Evolutionary conservation across 306 rosid species (phyloP).

Genomic region (Delonix regia): DNA sequence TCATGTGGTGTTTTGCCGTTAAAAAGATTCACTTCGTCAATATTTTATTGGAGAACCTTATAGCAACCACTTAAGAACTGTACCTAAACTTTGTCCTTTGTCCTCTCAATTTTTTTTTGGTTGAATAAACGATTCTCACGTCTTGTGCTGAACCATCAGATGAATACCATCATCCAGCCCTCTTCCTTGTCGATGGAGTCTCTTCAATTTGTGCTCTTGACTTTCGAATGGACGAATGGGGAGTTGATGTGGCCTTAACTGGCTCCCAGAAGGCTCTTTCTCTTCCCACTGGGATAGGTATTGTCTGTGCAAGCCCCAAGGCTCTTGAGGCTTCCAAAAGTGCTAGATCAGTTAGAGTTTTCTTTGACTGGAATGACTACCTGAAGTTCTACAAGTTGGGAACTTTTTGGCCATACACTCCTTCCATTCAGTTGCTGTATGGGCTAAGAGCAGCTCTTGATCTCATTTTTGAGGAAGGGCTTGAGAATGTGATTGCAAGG

Average conservation of each 20-base stretch:
- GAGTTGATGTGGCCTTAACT: conserved; percentile 93
- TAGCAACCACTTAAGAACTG: not conserved
- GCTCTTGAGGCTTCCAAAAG: conserved; percentile 87
- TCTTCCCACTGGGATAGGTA: conserved; percentile 93
- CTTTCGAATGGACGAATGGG: conserved; percentile 99
- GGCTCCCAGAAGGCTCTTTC: conserved; percentile 99
- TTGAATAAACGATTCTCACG: conserved; percentile 25
- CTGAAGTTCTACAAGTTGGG: conserved; percentile 91
- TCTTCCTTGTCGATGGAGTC: conserved; percentile 94
- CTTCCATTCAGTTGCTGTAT: conserved; percentile 54
- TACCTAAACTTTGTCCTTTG: not conserved
- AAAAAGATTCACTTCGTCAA: not conserved
- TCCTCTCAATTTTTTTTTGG: not conserved
- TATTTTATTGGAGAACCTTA: not conserved
- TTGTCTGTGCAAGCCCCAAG: conserved; percentile 92
- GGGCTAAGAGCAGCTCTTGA: conserved; percentile 90
- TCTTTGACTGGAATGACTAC: conserved; percentile 98
- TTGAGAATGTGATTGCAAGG: conserved; percentile 85
- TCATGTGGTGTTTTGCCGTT: too few species aligned
- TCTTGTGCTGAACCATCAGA: conserved; percentile 58
- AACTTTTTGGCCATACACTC: conserved; percentile 97
- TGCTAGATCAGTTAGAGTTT: conserved; percentile 85
- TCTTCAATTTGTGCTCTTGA: conserved; percentile 97
- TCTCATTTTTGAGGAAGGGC: conserved; percentile 91
- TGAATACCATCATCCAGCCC: conserved; percentile 88